A percentile compares a stretch with the other conserved stretches of the same genome.
phyloP scores from a whole-genome alignment of 2,329 filamentous ascomycete species.

The Talaromyces marneffei region DNA sequence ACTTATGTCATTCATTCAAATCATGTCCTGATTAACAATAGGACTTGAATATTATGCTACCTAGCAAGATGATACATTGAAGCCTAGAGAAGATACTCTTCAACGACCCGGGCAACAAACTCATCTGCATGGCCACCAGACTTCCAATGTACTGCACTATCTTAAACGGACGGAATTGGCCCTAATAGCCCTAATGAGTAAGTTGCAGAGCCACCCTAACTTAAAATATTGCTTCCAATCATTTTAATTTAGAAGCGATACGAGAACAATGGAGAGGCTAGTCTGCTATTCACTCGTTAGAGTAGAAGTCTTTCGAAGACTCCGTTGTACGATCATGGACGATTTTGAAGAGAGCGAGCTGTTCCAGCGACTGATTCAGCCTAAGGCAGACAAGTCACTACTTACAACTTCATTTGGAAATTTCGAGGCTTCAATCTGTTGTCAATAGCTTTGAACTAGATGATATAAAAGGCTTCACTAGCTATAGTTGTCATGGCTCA shows the following conservation, averaged over 20 bases:
- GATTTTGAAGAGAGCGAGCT: too few species aligned
- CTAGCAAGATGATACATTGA: conserved; percentile 1
- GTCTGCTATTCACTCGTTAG: background rate
- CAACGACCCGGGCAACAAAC: too few species aligned
- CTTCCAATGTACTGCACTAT: too few species aligned
- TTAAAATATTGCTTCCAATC: background rate
- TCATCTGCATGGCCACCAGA: too few species aligned
- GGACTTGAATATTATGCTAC: background rate
- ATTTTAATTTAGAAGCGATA: background rate
- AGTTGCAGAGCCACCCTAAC: background rate
- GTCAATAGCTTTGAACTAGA: background rate
- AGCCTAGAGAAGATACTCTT: background rate
- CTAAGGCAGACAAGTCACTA: background rate
- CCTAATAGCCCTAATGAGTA: background rate
- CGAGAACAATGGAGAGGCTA: background rate
- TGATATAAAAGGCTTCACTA: background rate
- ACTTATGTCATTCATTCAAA: background rate
- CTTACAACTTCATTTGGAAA: background rate
- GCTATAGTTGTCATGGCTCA: too few species aligned
- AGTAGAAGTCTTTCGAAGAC: background rate
- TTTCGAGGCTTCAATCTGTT: background rate
- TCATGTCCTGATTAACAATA: background rate
- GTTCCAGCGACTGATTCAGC: too few species aligned
- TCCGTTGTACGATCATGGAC: background rate
- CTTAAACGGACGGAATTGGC: background rate